These are phyloP conservation scores for Debaryomyces psychrophilus DNA, from an alignment of 1,139 yeast genomes.

Conservation along the genomic window DNA sequence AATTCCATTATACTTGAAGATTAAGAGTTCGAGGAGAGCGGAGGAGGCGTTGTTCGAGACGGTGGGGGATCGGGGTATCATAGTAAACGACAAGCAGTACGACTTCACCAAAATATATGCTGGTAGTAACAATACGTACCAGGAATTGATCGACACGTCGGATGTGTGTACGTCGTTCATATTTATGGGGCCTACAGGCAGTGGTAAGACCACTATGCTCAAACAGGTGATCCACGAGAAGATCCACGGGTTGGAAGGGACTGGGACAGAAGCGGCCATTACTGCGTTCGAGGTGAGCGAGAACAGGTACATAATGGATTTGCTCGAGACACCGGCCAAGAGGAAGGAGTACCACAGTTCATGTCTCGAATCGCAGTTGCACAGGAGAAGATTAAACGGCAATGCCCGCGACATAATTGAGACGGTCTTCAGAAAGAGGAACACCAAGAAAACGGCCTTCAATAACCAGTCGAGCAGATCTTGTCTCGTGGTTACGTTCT, in stretches of 20 bases:
- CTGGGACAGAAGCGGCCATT: constrained; percentile 15
- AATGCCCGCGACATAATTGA: constrained; percentile 15
- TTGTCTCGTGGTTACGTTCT: constrained; percentile 31
- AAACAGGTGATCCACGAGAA: constrained; percentile 10
- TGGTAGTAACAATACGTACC: constrained; percentile 15
- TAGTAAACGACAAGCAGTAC: constrained; percentile 25
- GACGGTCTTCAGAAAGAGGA: constrained; percentile 24
- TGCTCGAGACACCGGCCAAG: constrained; percentile 22
- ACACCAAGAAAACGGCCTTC: constrained; percentile 25
- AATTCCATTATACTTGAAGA: constrained; percentile 30
- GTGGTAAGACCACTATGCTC: constrained; percentile 39
- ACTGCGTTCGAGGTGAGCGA: constrained; percentile 37
- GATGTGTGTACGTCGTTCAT: constrained; percentile 23
- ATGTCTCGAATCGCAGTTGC: constrained; percentile 21
- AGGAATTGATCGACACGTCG: constrained; percentile 16
- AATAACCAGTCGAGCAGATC: constrained; percentile 31
- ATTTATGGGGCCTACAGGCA: constrained; percentile 39
- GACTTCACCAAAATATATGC: constrained; percentile 25
- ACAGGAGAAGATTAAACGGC: constrained; percentile 14
- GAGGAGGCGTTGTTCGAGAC: constrained; percentile 16
- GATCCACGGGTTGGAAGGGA: constrained; percentile 7
- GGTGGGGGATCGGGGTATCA: constrained; percentile 21
- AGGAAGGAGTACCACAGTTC: constrained; percentile 13
- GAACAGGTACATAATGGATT: constrained; percentile 30
- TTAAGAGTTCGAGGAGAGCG: constrained; percentile 21